phyloP scores from a whole-genome alignment of 352 stramenopile genomes.

The Phytophthora multivora region DNA sequence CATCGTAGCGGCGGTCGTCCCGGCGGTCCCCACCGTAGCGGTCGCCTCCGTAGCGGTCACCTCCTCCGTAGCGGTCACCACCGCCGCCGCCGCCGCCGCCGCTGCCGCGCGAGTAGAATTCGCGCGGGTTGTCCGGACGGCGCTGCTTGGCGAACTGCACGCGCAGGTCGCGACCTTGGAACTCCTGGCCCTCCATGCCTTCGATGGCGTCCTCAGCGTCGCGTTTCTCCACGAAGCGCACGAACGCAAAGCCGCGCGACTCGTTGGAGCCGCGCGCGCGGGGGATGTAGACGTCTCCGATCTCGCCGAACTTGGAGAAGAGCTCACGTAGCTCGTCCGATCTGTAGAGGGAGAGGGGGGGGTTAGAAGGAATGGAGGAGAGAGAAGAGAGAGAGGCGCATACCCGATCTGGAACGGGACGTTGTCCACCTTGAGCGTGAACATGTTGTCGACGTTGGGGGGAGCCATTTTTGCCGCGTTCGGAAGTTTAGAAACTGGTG shows the following conservation, averaged over 20 bases:
- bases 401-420: constrained; percentile 80
- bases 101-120: constrained; percentile 68
- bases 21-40: constrained; percentile 36
- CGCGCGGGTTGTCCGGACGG: constrained; percentile 73
- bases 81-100: constrained; percentile 32
- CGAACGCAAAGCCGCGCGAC: constrained; percentile 86
- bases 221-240: constrained; percentile 87
- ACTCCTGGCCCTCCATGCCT: constrained; percentile 72
- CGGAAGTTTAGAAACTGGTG: constrained; percentile 3
- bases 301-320: constrained; percentile 78
- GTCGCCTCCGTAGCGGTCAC: constrained; percentile 35
- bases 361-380: neutral
- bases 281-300: constrained; percentile 86
- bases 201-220: constrained; percentile 90
- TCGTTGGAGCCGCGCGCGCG: constrained; percentile 77
- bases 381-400: neutral
- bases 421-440: constrained; percentile 91
- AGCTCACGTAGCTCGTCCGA: constrained; percentile 65
- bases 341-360: constrained; percentile 11
- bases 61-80: constrained; percentile 20
- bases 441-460: constrained; percentile 83
- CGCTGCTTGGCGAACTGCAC: constrained; percentile 83
- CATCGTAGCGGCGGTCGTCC: constrained; percentile 39
- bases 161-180: constrained; percentile 71
- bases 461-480: constrained; percentile 50